A percentile compares a stretch with the other conserved stretches of the same genome.
phyloP scores from a whole-genome alignment of 805 yeast genomes.

The Candida mattraensis region DNA sequence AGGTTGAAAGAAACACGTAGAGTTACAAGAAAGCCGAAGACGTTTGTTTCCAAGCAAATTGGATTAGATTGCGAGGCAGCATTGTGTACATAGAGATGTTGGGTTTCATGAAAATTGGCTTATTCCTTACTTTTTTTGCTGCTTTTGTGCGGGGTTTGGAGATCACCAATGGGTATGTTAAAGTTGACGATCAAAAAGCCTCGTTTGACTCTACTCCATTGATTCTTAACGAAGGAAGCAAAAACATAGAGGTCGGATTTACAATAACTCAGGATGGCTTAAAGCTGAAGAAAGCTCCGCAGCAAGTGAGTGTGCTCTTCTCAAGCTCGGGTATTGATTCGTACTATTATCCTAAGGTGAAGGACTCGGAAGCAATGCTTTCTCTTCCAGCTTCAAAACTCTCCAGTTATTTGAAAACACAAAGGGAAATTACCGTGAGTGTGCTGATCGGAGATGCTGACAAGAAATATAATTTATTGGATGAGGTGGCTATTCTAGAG shows the following conservation, averaged over 20 bases:
- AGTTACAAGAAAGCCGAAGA: no score
- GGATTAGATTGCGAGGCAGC: no score
- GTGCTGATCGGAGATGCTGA: conserved; percentile 31
- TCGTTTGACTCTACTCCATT: conserved; percentile 7
- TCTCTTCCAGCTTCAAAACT: conserved; percentile 22
- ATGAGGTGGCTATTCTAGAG: conserved; percentile 20
- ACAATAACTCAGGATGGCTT: conserved; percentile 6
- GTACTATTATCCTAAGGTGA: conserved; percentile 24
- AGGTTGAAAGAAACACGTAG: no score
- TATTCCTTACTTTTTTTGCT: conserved; percentile 5
- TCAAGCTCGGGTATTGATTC: conserved; percentile 19
- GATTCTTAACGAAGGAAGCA: conserved; percentile 7
- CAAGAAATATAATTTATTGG: conserved; percentile 13
- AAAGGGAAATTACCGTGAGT: conserved; percentile 22
- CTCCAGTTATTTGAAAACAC: conserved; percentile 23
- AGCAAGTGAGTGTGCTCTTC: conserved; percentile 28
- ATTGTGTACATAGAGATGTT: no score
- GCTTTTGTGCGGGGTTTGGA: conserved; percentile 6
- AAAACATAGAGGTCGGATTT: conserved; percentile 17
- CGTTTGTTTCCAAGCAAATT: no score
- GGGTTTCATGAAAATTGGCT: no score
- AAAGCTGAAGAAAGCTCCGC: conserved; percentile 14
- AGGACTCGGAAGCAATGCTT: conserved; percentile 14
- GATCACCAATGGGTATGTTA: conserved; percentile 1
- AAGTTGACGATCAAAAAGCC: conserved; percentile 11